Evolutionary conservation across 1,284 basidiomycete genomes (phyloP).

Genomic region (Sporisorium scitamineum): DNA sequence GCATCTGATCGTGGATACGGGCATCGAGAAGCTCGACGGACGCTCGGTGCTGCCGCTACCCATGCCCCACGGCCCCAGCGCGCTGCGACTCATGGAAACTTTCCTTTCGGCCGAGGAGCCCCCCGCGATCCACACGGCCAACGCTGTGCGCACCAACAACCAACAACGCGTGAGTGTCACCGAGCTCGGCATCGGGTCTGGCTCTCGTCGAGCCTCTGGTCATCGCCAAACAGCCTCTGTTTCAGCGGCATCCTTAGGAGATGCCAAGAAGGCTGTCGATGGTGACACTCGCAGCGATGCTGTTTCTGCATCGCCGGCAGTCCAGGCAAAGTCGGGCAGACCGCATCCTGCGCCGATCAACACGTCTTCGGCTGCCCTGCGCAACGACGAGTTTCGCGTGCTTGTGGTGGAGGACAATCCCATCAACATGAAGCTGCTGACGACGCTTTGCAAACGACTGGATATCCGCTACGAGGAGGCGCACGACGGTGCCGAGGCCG

Average conservation of each 20-base stretch:
- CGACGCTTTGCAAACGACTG: conserved; percentile 45
- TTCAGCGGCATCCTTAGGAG: neutral
- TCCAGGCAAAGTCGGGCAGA: conserved; percentile 5
- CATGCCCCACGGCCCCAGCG: conserved; percentile 54
- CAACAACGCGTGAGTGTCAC: conserved; percentile 21
- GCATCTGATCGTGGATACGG: conserved; percentile 13
- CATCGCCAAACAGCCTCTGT: conserved; percentile 5
- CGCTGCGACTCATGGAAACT: conserved; percentile 42
- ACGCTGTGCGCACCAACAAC: conserved; percentile 6
- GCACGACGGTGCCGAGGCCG: conserved; percentile 56
- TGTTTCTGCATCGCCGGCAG: neutral
- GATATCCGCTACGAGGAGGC: conserved; percentile 52
- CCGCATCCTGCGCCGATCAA: conserved; percentile 11
- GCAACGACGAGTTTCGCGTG: conserved; percentile 47
- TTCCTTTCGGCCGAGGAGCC: conserved; percentile 48
- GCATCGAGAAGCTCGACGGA: conserved; percentile 29
- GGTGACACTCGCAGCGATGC: conserved; percentile 1
- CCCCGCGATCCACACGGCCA: conserved; percentile 26
- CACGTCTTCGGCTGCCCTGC: conserved; percentile 1
- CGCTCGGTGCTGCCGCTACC: conserved; percentile 35
- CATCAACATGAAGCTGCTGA: conserved; percentile 59
- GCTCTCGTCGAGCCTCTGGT: conserved; percentile 9
- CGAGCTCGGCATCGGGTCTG: conserved; percentile 11
- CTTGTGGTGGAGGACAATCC: conserved; percentile 64
- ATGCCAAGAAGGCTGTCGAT: conserved; percentile 1